These are phyloP conservation scores for Trametes cingulata DNA, from an alignment of 768 basidiomycete genomes.

Conservation along the genomic window DNA sequence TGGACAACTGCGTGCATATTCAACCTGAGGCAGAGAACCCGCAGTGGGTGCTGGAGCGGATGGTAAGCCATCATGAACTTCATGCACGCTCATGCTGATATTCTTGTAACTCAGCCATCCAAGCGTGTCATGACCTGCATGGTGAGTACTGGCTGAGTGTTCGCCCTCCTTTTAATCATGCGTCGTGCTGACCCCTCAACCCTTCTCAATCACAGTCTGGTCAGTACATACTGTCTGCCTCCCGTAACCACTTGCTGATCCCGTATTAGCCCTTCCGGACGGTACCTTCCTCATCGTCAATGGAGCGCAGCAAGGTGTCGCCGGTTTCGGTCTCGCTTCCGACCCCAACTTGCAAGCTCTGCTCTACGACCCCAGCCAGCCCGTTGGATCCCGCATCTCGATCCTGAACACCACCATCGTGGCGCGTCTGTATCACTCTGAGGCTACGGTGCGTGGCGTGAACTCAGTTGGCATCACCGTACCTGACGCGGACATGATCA, in stretches of 20 bases:
- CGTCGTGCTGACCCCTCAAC: neutral
- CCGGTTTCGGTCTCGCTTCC: slow-evolving; percentile 70
- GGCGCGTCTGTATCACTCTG: slow-evolving; percentile 78
- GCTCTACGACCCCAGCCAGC: slow-evolving; percentile 66
- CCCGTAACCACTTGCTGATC: neutral
- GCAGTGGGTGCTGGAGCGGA: slow-evolving; percentile 74
- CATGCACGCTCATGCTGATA: neutral
- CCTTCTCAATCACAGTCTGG: slow-evolving; percentile 9
- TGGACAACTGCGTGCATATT: slow-evolving; percentile 74
- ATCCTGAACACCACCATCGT: slow-evolving; percentile 69
- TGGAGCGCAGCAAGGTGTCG: slow-evolving; percentile 67
- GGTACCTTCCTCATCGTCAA: slow-evolving; percentile 80
- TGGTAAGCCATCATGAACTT: slow-evolving; percentile 49
- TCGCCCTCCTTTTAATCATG: neutral
- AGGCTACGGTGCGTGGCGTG: slow-evolving; percentile 45
- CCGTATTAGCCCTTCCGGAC: slow-evolving; percentile 52
- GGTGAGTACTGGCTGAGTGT: no score
- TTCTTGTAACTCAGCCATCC: slow-evolving; percentile 45
- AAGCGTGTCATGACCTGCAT: slow-evolving; percentile 78
- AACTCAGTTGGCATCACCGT: neutral
- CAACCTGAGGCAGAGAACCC: slow-evolving; percentile 62
- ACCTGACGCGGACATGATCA: slow-evolving; percentile 1
- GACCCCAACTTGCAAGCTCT: slow-evolving; percentile 65
- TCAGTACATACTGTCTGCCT: neutral
- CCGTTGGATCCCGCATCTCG: slow-evolving; percentile 62